These are phyloP conservation scores for Heterotrichella gracilis DNA, from an alignment of 352 stramenopile species.

Conservation along the genomic window DNA sequence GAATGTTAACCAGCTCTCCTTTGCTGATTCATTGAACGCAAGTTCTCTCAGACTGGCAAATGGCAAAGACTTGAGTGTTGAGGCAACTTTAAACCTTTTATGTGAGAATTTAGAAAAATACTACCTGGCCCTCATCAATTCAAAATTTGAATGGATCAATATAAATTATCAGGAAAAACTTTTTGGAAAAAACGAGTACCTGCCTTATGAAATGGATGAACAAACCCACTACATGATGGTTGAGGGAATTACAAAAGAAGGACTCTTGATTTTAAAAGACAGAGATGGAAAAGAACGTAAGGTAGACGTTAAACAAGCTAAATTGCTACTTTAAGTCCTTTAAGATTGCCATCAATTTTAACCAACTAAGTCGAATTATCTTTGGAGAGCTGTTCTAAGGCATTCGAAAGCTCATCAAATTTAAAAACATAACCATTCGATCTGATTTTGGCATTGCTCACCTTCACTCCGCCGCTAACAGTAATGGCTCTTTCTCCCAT, in stretches of 20 bases:
- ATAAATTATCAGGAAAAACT: not conserved
- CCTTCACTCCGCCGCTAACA: not conserved
- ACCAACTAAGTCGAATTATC: no score
- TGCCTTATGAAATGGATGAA: not conserved
- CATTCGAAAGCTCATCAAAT: not conserved
- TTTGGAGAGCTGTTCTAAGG: not conserved
- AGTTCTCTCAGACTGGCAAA: not conserved
- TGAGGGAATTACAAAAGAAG: not conserved
- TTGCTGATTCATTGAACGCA: not conserved
- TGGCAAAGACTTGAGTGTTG: not conserved
- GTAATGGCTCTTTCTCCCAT: not conserved
- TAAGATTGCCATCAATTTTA: no score
- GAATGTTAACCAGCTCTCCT: not conserved
- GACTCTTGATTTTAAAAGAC: not conserved
- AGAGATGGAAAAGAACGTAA: not conserved
- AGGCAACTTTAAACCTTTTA: not conserved
- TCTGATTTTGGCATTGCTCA: not conserved
- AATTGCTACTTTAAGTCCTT: no score
- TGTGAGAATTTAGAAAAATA: not conserved
- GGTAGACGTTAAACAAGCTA: not conserved
- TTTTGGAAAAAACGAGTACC: not conserved
- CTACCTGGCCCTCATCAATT: not conserved
- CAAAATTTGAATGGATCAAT: not conserved
- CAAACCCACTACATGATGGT: not conserved
- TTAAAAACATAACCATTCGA: not conserved